Percentiles rank a stretch among this genome's conserved stretches.
These are phyloP conservation scores for Leishmania major DNA, from an alignment of 208 protist species.

Conservation along the genomic window DNA sequence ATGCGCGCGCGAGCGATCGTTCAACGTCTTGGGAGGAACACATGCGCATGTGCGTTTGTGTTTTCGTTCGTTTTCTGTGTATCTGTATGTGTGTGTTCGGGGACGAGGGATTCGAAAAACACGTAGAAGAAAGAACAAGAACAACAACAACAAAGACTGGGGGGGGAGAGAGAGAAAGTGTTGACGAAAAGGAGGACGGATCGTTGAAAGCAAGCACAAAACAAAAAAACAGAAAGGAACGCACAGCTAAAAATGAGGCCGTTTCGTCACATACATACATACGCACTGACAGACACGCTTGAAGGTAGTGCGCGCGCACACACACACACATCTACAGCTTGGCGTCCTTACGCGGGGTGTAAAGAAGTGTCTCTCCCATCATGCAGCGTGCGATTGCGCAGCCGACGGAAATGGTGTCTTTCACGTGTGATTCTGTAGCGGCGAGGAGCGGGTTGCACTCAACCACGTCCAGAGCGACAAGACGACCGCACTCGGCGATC, in stretches of 20 bases:
- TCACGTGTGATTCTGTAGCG: conserved; percentile 28
- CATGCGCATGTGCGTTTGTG: neutral
- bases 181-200: neutral
- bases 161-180: too few species aligned
- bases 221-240: neutral
- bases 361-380: conserved; percentile 50
- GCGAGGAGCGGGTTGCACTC: conserved; percentile 74
- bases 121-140: neutral
- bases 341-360: conserved; percentile 24
- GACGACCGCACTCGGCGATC: conserved; percentile 47
- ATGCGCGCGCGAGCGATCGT: neutral
- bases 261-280: neutral
- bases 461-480: conserved; percentile 60
- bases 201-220: neutral
- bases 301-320: neutral
- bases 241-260: neutral
- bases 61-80: too few species aligned
- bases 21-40: neutral
- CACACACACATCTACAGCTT: conserved; percentile 16
- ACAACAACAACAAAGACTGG: neutral
- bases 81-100: neutral
- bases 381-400: conserved; percentile 51
- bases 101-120: neutral
- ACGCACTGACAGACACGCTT: neutral
- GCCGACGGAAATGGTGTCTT: conserved; percentile 47